phyloP scores from a whole-genome alignment of 2,329 filamentous ascomycete species.

The Colletotrichum lindemuthianum region DNA sequence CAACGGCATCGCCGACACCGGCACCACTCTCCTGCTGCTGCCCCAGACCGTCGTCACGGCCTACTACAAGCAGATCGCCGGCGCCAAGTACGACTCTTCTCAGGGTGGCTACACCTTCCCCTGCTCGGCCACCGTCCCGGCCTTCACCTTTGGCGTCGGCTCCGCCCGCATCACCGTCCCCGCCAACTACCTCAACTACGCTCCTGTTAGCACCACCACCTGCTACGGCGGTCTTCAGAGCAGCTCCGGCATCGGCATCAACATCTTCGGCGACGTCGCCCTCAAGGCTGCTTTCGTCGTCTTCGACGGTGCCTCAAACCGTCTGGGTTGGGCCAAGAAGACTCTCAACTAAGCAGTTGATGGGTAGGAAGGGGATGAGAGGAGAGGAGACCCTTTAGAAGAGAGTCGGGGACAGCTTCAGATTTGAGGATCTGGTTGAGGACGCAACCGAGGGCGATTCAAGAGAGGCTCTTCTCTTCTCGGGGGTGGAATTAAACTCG shows the following conservation, averaged over 20 bases:
- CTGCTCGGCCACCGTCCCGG: constrained; percentile 54
- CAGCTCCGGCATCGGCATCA: constrained; percentile 46
- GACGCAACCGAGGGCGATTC: constrained; percentile 1
- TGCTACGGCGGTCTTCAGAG: constrained; percentile 72
- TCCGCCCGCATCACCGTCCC: constrained; percentile 55
- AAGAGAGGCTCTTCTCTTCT: background rate
- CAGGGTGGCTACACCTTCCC: constrained; percentile 51
- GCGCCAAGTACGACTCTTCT: constrained; percentile 38
- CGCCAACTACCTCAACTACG: constrained; percentile 55
- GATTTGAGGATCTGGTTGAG: constrained; percentile 8
- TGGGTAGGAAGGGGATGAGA: background rate
- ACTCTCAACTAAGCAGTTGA: constrained; percentile 14
- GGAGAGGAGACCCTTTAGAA: background rate
- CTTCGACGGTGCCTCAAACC: constrained; percentile 57
- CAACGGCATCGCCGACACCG: constrained; percentile 41
- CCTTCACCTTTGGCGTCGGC: constrained; percentile 55
- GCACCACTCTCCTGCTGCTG: constrained; percentile 43
- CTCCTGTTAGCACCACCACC: constrained; percentile 49
- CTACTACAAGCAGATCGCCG: constrained; percentile 41
- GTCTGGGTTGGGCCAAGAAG: constrained; percentile 52
- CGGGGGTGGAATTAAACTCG: constrained; percentile 1
- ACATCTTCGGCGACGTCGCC: constrained; percentile 72
- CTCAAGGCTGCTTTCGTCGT: constrained; percentile 71
- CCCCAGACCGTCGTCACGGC: constrained; percentile 38
- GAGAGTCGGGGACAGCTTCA: background rate